A percentile compares a stretch with the other conserved stretches of the same genome.
Evolutionary conservation across 2,329 filamentous ascomycete species (phyloP).

Genomic region (Lecanicillium sp.): DNA sequence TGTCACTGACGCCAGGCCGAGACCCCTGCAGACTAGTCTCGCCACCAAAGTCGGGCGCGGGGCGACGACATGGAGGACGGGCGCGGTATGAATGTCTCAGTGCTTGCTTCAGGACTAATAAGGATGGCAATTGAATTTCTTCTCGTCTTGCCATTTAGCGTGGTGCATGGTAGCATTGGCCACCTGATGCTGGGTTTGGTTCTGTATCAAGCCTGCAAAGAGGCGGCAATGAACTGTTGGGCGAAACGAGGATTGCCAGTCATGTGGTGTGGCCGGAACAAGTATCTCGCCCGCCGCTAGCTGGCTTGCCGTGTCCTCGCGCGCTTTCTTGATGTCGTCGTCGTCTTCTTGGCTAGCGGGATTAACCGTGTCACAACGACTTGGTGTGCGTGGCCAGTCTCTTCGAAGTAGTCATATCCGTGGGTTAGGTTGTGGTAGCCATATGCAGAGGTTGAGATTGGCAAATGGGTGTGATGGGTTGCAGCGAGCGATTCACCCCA

Average conservation of each 20-base stretch:
- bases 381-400: no score
- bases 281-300: neutral
- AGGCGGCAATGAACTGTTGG: no score
- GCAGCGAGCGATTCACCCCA: neutral
- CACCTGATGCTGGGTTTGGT: neutral
- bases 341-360: neutral
- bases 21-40: neutral
- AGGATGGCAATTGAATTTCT: neutral
- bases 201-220: neutral
- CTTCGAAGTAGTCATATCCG: no score
- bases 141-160: neutral
- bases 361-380: no score
- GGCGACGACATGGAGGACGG: no score
- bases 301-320: neutral
- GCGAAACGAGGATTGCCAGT: no score
- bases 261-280: neutral
- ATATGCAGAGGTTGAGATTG: neutral
- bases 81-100: neutral
- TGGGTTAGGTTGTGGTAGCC: no score
- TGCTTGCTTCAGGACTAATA: neutral
- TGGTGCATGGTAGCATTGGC: neutral
- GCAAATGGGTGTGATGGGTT: neutral
- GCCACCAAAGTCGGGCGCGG: neutral
- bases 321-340: neutral
- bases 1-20: conserved; percentile 1